Evolutionary conservation across 2,329 filamentous ascomycete genomes (phyloP).

Genomic region (Diaporthe destruens): DNA sequence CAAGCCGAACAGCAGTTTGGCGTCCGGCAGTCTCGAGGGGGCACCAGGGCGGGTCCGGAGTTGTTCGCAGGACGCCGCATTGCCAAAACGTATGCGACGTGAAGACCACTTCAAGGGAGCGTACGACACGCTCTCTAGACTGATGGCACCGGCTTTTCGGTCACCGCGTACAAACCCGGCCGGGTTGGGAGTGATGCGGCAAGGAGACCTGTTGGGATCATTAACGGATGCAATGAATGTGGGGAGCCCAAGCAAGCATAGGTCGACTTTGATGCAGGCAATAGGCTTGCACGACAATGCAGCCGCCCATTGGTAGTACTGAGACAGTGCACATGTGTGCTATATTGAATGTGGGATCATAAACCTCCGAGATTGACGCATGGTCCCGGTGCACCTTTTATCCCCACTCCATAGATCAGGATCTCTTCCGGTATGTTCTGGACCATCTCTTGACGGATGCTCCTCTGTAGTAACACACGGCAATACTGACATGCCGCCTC

Average conservation of each 20-base stretch:
- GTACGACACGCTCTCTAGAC: background rate
- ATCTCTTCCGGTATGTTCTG: background rate
- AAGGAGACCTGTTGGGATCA: constrained; percentile 3
- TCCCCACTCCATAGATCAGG: background rate
- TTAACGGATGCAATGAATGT: constrained; percentile 15
- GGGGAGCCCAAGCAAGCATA: constrained; percentile 18
- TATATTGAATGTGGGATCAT: constrained; percentile 25
- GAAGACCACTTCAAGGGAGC: background rate
- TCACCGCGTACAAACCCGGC: background rate
- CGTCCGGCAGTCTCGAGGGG: background rate
- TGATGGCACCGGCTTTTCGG: constrained; percentile 6
- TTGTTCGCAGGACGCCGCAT: background rate
- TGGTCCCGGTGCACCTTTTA: constrained; percentile 2
- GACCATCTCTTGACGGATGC: constrained; percentile 1
- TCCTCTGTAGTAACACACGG: constrained; percentile 22
- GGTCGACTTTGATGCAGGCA: constrained; percentile 26
- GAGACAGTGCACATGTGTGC: constrained; percentile 24
- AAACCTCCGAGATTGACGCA: constrained; percentile 4
- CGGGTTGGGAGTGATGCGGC: constrained; percentile 10
- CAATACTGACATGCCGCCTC: constrained; percentile 17
- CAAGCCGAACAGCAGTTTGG: background rate
- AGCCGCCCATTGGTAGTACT: constrained; percentile 5
- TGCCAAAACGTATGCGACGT: background rate
- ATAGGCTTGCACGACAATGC: constrained; percentile 2
- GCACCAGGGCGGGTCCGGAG: background rate